Conservation (phyloP, 441 rosid genomes). For the Corymbia calophylla region DNA sequence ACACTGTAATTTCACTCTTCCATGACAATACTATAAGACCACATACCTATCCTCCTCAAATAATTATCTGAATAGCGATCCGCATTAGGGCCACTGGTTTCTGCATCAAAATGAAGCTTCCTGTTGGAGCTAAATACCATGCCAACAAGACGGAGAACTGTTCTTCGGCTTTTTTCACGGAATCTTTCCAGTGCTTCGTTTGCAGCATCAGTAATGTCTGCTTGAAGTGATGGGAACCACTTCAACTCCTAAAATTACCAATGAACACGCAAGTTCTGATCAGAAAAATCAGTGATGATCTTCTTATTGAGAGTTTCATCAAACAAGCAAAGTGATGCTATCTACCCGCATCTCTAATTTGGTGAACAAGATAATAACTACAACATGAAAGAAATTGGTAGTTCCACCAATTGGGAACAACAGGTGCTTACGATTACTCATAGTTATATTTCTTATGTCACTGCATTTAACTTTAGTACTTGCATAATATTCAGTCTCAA, state of each 20-base stretch:
- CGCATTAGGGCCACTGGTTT: slow-evolving; percentile 26
- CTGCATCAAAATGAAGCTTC: slow-evolving; percentile 78
- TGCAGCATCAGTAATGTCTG: slow-evolving; percentile 92
- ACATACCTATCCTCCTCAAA: slow-evolving; percentile 84
- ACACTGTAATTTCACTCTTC: neutral
- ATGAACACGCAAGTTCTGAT: neutral
- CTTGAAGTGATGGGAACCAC: slow-evolving; percentile 83
- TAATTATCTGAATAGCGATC: slow-evolving; percentile 77
- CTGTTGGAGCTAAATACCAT: slow-evolving; percentile 97
- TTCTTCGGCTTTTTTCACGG: slow-evolving; percentile 85
- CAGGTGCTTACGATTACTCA: neutral
- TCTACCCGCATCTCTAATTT: neutral
- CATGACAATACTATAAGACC: neutral
- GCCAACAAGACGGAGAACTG: slow-evolving; percentile 81
- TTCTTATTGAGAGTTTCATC: neutral
- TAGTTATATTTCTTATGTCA: neutral
- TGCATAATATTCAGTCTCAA: neutral
- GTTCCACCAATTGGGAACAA: neutral
- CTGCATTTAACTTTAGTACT: neutral
- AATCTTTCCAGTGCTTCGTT: slow-evolving; percentile 90
- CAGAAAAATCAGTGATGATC: neutral
- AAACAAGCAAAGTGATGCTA: neutral
- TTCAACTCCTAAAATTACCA: slow-evolving; percentile 64
- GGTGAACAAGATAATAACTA: neutral
- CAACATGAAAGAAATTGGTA: neutral